A percentile compares a stretch with the other conserved stretches of the same genome.
These are phyloP conservation scores for Scenedesmus sp. DNA, from an alignment of 163 green algal species.

Conservation along the genomic window DNA sequence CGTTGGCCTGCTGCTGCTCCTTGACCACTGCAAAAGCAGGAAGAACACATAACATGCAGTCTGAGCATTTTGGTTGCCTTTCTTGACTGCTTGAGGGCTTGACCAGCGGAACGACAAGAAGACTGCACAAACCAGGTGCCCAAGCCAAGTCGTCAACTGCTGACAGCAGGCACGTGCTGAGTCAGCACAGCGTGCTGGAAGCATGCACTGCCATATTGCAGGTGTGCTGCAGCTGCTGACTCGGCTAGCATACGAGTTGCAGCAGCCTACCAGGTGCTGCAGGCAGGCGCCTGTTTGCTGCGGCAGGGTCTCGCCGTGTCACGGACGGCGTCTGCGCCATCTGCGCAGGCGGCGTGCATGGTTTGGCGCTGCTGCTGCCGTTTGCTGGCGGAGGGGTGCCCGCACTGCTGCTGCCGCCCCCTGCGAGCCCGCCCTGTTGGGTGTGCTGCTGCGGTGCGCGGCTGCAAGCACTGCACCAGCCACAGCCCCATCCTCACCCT, in stretches of 20 bases:
- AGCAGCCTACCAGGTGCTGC: conserved; percentile 11
- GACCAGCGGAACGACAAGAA: too few species aligned
- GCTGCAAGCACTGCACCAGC: conserved; percentile 76
- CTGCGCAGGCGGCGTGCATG: conserved; percentile 63
- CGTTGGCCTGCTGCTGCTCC: conserved; percentile 49
- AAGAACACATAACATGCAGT: neutral
- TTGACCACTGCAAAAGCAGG: neutral
- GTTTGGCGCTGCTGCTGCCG: conserved; percentile 39
- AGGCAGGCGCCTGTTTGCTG: conserved; percentile 46
- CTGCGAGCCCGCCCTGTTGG: conserved; percentile 11
- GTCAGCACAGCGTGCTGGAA: neutral
- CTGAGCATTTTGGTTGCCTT: too few species aligned
- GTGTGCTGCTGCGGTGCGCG: conserved; percentile 54
- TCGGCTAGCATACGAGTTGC: neutral
- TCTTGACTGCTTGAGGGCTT: too few species aligned
- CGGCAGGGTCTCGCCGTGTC: conserved; percentile 56
- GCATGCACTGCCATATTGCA: neutral
- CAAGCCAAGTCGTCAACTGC: neutral
- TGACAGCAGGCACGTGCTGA: too few species aligned
- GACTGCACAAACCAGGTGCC: neutral
- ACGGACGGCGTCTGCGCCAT: conserved; percentile 61
- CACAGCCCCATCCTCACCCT: conserved; percentile 75
- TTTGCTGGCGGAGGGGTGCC: neutral
- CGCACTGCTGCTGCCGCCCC: neutral
- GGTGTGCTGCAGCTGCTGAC: neutral